Base-by-base conservation (phyloP, 2,329 filamentous ascomycete species). In the Ceratocystis alfenasii region DNA sequence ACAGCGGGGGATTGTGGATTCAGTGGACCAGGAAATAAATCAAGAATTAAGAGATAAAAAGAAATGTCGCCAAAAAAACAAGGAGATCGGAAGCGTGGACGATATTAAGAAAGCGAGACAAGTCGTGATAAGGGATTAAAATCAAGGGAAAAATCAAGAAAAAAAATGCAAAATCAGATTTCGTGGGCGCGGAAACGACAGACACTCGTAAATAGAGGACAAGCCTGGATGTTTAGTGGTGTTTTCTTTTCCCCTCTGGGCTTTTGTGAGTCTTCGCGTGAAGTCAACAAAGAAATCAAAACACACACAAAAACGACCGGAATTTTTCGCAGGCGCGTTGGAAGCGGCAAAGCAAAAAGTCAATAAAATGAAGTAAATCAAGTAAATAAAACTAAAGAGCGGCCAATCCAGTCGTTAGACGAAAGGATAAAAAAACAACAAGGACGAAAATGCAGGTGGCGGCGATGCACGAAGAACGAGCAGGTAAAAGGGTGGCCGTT, bases 371-470 rank as follows among this genome's bases (percentile, higher is more conserved):
- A 55, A 28, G 50, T 25, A 33, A 36, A 36, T 17, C 12, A 55
- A 28, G 50, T 25, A 59, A 46, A 65, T 45, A 59, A 44, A 65
- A 45, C 41, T 30, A 28, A 65, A 22, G 36, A 46, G 50, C 30
- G 57, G 46, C 41, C 50, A 41, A 59, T 65, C 57, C 63, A 65
- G 45, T 53, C 53, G 53, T 57, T n/a, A 60, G 25, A 53, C 30
- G 63, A 65, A 45, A 41, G 57, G 63, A 20, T 59, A 65, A n/a
- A 55, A 22, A 33, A 30, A 48, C 28, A 53, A 64, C 20, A 60
- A 65, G 25, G 28, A 57, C 50, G 15, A 50, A 22, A 65, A 57
- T 53, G 63, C 53, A 65, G 59, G 28, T 46, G 63, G 63, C 33
- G 17, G 63, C 33, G 57, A 65, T 60, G 57, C 53, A 53, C 63